Conservation (phyloP, 1,284 basidiomycete genomes). For the Boletellus sp. region DNA sequence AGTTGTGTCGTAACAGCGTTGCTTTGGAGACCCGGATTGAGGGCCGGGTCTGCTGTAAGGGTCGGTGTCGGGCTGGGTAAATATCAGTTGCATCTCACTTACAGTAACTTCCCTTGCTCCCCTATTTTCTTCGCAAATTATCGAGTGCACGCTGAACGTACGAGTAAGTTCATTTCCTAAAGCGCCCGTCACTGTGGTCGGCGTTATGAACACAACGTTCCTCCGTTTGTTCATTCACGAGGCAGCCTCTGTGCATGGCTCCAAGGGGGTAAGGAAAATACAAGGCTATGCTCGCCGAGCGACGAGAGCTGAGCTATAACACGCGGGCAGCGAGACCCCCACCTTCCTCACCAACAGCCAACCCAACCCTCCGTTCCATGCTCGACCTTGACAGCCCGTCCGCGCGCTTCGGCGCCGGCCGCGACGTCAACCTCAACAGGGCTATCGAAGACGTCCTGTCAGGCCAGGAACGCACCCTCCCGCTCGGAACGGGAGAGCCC, state of each 20-base stretch:
- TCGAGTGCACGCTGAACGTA: background rate
- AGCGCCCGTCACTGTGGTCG: constrained; percentile 3
- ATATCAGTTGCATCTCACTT: background rate
- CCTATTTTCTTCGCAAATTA: too few species aligned
- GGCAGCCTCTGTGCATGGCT: constrained; percentile 2
- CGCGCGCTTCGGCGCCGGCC: constrained; percentile 11
- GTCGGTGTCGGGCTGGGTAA: too few species aligned
- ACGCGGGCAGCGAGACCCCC: background rate
- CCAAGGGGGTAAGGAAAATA: background rate
- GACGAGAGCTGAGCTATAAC: constrained; percentile 12
- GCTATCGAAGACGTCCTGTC: constrained; percentile 24
- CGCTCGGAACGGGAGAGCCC: too few species aligned
- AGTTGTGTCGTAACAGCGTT: too few species aligned
- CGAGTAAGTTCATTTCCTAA: background rate
- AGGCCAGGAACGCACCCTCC: constrained; percentile 24
- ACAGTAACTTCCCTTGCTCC: too few species aligned
- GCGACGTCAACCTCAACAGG: constrained; percentile 1
- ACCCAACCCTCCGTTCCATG: constrained; percentile 10
- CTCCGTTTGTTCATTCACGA: constrained; percentile 4
- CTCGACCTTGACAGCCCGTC: constrained; percentile 4
- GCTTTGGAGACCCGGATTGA: too few species aligned
- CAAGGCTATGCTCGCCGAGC: constrained; percentile 2
- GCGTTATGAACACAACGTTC: constrained; percentile 20
- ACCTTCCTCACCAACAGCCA: too few species aligned
- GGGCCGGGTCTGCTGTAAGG: too few species aligned